Conservation (phyloP, 2,329 filamentous ascomycete species). For the Fusarium cyanostomum region DNA sequence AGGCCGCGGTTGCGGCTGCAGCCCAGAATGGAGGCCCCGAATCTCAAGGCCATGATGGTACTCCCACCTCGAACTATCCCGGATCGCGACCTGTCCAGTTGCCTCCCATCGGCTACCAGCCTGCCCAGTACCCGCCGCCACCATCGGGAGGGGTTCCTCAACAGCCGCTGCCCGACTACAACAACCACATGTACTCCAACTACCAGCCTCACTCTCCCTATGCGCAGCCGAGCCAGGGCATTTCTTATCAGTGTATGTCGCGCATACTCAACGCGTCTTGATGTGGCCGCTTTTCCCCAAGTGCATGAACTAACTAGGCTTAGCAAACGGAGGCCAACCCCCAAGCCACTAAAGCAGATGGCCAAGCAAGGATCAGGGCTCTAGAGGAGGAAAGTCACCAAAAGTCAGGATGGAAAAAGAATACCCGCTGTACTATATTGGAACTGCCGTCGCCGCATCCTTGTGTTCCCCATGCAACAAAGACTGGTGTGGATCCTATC, state of each 20-base stretch:
- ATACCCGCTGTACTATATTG: constrained; percentile 44
- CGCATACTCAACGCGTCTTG: constrained; percentile 22
- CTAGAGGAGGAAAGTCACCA: constrained; percentile 44
- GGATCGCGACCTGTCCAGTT: constrained; percentile 70
- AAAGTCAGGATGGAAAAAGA: constrained; percentile 42
- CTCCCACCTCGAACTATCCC: constrained; percentile 63
- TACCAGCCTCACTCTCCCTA: constrained; percentile 69
- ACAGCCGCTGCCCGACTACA: constrained; percentile 65
- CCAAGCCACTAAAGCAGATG: constrained; percentile 45
- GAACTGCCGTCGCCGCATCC: constrained; percentile 14
- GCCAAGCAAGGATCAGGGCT: constrained; percentile 26
- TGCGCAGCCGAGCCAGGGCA: constrained; percentile 64
- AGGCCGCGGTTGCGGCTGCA: constrained; percentile 61
- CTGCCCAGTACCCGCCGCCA: constrained; percentile 72
- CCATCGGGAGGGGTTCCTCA: constrained; percentile 61
- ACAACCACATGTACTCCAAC: constrained; percentile 64
- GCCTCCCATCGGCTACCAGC: constrained; percentile 79
- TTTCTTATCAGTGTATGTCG: constrained; percentile 67
- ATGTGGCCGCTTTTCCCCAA: not conserved
- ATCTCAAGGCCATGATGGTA: constrained; percentile 54
- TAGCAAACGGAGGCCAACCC: constrained; percentile 50
- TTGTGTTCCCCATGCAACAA: not conserved
- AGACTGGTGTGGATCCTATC: not conserved
- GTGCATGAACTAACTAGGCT: constrained; percentile 23
- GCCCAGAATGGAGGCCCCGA: constrained; percentile 61